Percentiles rank a stretch among this genome's conserved stretches.
Evolutionary conservation across 176 grass and related monocot genomes (phyloP).

Genomic region (Bonia amplexicaulis): DNA sequence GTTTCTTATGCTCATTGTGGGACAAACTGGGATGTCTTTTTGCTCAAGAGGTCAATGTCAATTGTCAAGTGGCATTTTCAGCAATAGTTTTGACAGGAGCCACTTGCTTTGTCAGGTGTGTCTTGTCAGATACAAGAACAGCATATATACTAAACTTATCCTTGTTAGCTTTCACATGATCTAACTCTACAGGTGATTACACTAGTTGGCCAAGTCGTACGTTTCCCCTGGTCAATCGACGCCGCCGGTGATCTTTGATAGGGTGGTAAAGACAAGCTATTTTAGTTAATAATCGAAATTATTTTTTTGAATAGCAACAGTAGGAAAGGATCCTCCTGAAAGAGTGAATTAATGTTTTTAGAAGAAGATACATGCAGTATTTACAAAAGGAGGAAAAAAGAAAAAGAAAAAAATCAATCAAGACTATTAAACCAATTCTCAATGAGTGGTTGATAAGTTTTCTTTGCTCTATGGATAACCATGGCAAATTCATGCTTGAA

Average conservation of each 20-base stretch:
- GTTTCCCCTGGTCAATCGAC: slow-evolving; percentile 13
- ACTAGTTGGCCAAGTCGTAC: neutral
- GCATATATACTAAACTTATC: slow-evolving; percentile 2
- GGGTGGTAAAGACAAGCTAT: neutral
- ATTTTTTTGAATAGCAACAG: too few relatives aligned
- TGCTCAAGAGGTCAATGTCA: slow-evolving; percentile 27
- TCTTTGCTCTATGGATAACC: too few relatives aligned
- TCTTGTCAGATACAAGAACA: slow-evolving; percentile 9
- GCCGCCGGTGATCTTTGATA: slow-evolving; percentile 32
- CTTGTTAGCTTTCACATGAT: slow-evolving; percentile 18
- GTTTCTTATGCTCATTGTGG: neutral
- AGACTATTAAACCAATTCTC: too few relatives aligned
- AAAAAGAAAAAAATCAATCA: too few relatives aligned
- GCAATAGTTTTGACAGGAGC: slow-evolving; percentile 25
- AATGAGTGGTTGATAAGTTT: too few relatives aligned
- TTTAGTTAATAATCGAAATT: slow-evolving; percentile 17
- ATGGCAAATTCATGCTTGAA: too few relatives aligned
- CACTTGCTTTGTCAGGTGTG: slow-evolving; percentile 28
- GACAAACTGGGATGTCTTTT: neutral
- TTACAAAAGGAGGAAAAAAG: too few relatives aligned
- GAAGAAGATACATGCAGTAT: too few relatives aligned
- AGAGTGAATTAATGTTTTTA: too few relatives aligned
- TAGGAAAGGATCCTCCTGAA: too few relatives aligned
- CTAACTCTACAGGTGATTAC: neutral
- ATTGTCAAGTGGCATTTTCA: slow-evolving; percentile 8